Base-by-base conservation (phyloP, 306 rosid genomes). In the Luffa acutangula region DNA sequence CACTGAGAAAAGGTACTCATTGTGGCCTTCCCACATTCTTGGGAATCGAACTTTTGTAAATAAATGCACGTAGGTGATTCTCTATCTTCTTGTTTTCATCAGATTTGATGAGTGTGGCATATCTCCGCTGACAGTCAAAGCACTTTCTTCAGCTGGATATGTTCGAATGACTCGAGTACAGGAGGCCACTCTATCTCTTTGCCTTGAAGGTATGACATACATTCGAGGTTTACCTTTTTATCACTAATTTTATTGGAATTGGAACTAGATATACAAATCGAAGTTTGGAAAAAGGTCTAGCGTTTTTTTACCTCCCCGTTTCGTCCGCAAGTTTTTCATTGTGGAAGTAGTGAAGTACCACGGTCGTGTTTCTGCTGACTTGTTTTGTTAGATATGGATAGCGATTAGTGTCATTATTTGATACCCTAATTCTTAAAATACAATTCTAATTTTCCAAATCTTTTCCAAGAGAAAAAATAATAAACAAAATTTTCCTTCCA, bases 31-130 rank as follows among this genome's bases (percentile, higher is more conserved):
- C 66, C 51, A n/a, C 51, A 37, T 57, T 53, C 39, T 57, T 76
- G 20, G 52, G 41, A 7, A 11, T 76, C 34, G 17, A 54, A 1
- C 39, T 76, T 5, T 39, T 39, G n/a, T 54, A 9, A 58, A 53
- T 76, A 3, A 49, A 73, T 48, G 59, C 52, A 53, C 69, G 52
- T 53, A 2, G 39, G 33, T 84, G 59, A 80, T 84, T 75, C 7
- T 73, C 0, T 15, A 56, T 58, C 20, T 80, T 69, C 80, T 78
- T 60, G 79, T 33, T 78, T 88, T 69, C 48, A 10, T 17, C 83
- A 95, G 96, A 75, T 92, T 95, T 86, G 98, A 92, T 34, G 96
- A 89, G 86, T 92, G 88, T n/a, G 88, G 86, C 15, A 86, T 95
- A 85, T 95, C 97, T 34, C 93, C 91, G 11, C 81, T 84, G 79